These are phyloP conservation scores for Clitopilus passeckerianus DNA, from an alignment of 768 basidiomycete genomes.

Conservation along the genomic window DNA sequence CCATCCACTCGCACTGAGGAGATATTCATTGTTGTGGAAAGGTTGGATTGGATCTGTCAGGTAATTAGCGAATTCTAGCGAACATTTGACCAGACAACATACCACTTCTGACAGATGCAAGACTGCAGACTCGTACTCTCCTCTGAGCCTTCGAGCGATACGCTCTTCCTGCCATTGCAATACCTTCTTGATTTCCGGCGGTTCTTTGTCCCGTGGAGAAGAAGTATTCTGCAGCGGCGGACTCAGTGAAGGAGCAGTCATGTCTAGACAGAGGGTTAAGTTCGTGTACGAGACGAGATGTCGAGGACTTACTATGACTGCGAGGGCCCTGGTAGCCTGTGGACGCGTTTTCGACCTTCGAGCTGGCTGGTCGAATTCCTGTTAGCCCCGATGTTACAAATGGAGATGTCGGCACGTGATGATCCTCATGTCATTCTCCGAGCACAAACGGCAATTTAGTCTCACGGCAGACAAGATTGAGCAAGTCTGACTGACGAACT, in stretches of 20 bases:
- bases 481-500: too few relatives aligned
- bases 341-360: too few relatives aligned
- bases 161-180: conserved; percentile 73
- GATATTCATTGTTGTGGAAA: conserved; percentile 62
- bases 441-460: too few relatives aligned
- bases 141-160: conserved; percentile 58
- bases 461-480: too few relatives aligned
- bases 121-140: conserved; percentile 74
- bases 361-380: too few relatives aligned
- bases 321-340: too few relatives aligned
- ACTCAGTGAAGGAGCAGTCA: conserved; percentile 14
- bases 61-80: not conserved
- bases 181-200: conserved; percentile 52
- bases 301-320: too few relatives aligned
- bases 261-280: not conserved
- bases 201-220: conserved; percentile 53
- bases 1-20: conserved; percentile 81
- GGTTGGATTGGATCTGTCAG: conserved; percentile 59
- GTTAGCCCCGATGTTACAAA: too few relatives aligned
- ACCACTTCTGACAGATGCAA: conserved; percentile 51
- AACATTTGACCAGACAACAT: not conserved
- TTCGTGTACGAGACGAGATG: not conserved
- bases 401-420: too few relatives aligned
- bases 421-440: too few relatives aligned
- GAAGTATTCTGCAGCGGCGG: conserved; percentile 54